Evolutionary conservation across 495 filamentous ascomycete genomes (phyloP).

Genomic region (Tuber umbilicatum): DNA sequence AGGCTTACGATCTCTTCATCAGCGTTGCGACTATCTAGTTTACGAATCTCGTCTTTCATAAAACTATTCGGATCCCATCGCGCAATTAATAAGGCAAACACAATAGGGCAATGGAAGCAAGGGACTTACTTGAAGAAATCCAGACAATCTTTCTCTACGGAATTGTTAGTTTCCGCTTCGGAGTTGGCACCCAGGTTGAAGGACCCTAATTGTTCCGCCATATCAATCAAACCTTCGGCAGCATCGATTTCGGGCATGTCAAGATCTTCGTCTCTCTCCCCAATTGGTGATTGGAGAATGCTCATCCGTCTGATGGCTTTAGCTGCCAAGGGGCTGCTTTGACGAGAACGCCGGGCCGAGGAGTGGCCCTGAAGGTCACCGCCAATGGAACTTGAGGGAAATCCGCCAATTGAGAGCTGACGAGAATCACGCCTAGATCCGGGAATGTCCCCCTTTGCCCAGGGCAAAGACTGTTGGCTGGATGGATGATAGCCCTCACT

Average conservation of each 20-base stretch:
- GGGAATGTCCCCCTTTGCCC: constrained; percentile 2
- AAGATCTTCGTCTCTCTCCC: constrained; percentile 23
- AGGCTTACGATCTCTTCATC: constrained; percentile 31
- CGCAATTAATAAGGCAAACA: constrained; percentile 6
- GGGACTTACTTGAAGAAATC: constrained; percentile 58
- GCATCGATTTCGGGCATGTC: constrained; percentile 12
- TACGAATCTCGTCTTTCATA: constrained; percentile 36
- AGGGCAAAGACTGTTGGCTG: constrained; percentile 19
- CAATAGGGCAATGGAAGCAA: background rate
- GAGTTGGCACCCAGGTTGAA: constrained; percentile 39
- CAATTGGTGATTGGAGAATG: constrained; percentile 30
- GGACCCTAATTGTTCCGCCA: constrained; percentile 7
- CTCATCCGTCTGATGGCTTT: constrained; percentile 15
- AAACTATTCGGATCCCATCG: constrained; percentile 24
- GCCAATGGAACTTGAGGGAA: constrained; percentile 25
- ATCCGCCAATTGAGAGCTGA: constrained; percentile 25
- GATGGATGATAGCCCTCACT: constrained; percentile 31
- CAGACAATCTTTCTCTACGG: constrained; percentile 53
- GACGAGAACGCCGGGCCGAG: background rate
- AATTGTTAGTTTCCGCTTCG: constrained; percentile 46
- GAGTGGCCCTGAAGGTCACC: constrained; percentile 11
- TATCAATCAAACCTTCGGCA: constrained; percentile 8
- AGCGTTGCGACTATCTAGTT: constrained; percentile 30
- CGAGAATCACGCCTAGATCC: background rate
- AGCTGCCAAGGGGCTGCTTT: constrained; percentile 3